phyloP scores from a whole-genome alignment of 129 eudicot genomes.

The sunflower (Helianthus annuus) region HanXRQr2.0-SUNRISE NC_035437.2:54485666-54486165 shows the following conservation, averaged over 20 bases:
- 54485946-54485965: neutral
- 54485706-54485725: constrained; percentile 8
- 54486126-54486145: constrained; percentile 17
- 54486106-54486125: constrained; percentile 92
- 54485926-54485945: constrained; percentile 32
- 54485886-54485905: constrained; percentile 55
- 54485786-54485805: neutral
- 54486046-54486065: constrained; percentile 59
- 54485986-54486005: constrained; percentile 12
- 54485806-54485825: neutral
- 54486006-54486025: constrained; percentile 83
- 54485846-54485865: constrained; percentile 50
- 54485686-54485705: neutral
- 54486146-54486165: constrained; percentile 14
- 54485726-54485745: constrained; percentile 83
- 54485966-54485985: neutral
- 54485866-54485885: constrained; percentile 62
- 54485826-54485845: neutral
- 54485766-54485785: constrained; percentile 87
- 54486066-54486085: constrained; percentile 68
- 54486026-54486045: constrained; percentile 70
- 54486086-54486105: constrained; percentile 83
- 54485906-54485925: constrained; percentile 76
- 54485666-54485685: neutral
- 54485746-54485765: constrained; percentile 85